These are phyloP conservation scores for Leccinum subgranulosum DNA, from an alignment of 768 basidiomycete genomes.

Conservation along the genomic window DNA sequence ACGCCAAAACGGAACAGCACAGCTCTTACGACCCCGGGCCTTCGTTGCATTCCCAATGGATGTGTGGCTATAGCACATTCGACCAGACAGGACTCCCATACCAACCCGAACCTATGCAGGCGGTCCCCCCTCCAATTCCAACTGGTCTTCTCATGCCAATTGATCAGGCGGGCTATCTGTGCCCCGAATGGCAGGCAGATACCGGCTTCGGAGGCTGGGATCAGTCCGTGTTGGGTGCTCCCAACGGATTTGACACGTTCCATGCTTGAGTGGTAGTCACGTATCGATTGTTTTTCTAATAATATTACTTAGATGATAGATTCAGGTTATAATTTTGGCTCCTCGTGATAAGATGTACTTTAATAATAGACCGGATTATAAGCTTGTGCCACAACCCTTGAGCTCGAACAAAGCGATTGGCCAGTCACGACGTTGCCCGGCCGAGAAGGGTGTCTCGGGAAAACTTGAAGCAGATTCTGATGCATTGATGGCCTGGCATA, in stretches of 20 bases:
- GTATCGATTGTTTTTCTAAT: neutral
- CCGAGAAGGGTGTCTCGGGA: no score
- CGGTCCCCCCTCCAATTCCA: no score
- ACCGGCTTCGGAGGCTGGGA: slow-evolving; percentile 13
- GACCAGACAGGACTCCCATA: neutral
- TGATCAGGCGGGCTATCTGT: slow-evolving; percentile 3
- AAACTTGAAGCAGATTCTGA: no score
- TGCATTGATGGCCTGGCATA: no score
- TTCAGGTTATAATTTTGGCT: no score
- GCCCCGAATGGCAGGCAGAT: slow-evolving; percentile 16
- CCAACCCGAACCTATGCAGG: neutral
- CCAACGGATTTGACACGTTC: neutral
- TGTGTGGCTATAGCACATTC: slow-evolving; percentile 2
- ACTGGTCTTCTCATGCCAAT: neutral
- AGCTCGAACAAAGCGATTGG: no score
- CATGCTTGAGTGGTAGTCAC: neutral
- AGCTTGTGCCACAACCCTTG: no score
- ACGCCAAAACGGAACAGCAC: neutral
- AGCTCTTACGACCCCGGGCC: neutral
- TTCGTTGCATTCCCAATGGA: slow-evolving; percentile 6
- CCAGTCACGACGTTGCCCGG: no score
- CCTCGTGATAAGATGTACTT: no score
- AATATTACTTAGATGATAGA: neutral
- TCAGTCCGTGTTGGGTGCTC: neutral
- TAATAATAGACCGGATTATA: no score